Evolutionary conservation across 306 rosid species (phyloP).

Genomic region (Astragalus glycyphyllos): DNA sequence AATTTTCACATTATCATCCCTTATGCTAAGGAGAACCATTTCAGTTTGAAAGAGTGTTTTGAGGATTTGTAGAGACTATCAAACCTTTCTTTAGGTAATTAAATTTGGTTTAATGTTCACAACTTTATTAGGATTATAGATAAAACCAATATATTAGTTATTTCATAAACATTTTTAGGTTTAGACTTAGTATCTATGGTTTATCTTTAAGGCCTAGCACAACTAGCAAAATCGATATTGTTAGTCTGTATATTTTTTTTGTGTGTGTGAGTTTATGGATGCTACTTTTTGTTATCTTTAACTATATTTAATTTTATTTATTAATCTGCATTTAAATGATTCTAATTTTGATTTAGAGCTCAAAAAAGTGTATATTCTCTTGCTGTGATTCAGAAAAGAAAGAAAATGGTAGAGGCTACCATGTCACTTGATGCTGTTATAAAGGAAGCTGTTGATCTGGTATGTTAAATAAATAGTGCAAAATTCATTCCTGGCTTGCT

Average conservation of each 20-base stretch:
- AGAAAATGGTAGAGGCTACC: constrained; percentile 51
- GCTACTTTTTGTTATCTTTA: constrained; percentile 14
- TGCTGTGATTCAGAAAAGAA: constrained; percentile 33
- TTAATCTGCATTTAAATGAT: constrained; percentile 1
- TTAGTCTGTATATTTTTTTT: no score
- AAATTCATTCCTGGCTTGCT: neutral
- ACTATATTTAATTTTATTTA: constrained; percentile 11
- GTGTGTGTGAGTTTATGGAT: no score
- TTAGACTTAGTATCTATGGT: neutral
- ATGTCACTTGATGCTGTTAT: constrained; percentile 62
- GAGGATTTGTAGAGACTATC: constrained; percentile 27
- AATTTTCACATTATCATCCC: neutral
- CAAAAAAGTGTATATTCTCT: constrained; percentile 3
- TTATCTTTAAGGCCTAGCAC: neutral
- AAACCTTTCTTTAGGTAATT: constrained; percentile 17
- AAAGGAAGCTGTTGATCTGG: constrained; percentile 76
- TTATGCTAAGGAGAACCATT: neutral
- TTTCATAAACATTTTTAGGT: neutral
- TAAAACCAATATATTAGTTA: neutral
- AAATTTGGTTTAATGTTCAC: neutral
- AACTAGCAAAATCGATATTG: no score
- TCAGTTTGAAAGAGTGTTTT: constrained; percentile 16
- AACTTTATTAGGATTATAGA: constrained; percentile 8
- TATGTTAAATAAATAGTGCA: constrained; percentile 39
- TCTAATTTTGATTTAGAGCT: constrained; percentile 18